Conservation (phyloP, 768 basidiomycete genomes). For the Kwoniella dejecticola region DNA sequence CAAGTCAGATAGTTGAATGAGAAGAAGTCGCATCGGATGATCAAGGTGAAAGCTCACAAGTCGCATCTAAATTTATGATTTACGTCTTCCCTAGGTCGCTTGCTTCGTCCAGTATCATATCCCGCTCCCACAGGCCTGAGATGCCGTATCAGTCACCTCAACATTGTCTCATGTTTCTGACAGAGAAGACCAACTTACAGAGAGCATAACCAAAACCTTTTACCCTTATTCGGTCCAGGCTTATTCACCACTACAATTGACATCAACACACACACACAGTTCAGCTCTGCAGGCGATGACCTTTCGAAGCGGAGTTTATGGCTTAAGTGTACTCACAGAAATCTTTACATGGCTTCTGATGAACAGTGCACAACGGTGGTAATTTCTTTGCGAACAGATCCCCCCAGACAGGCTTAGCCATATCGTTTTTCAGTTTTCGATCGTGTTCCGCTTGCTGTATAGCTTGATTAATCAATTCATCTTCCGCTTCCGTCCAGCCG, state of each 20-base stretch:
- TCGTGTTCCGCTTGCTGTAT: constrained; percentile 34
- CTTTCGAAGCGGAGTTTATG: too few relatives aligned
- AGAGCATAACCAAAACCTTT: constrained; percentile 55
- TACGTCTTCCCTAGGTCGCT: constrained; percentile 52
- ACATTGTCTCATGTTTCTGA: background rate
- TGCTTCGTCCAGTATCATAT: constrained; percentile 51
- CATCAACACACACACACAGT: too few relatives aligned
- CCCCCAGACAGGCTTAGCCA: constrained; percentile 47
- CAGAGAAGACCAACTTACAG: constrained; percentile 34
- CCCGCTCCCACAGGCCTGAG: constrained; percentile 53
- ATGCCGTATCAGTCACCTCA: constrained; percentile 13
- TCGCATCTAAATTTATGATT: constrained; percentile 53
- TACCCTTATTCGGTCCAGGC: constrained; percentile 54
- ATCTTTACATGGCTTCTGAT: constrained; percentile 52
- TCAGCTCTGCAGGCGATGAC: too few relatives aligned
- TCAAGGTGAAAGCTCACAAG: constrained; percentile 39
- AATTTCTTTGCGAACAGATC: constrained; percentile 54
- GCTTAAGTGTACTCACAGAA: constrained; percentile 40
- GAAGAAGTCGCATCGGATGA: background rate
- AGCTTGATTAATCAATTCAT: constrained; percentile 34
- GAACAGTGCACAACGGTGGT: constrained; percentile 52
- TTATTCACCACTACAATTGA: constrained; percentile 56
- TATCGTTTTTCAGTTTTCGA: constrained; percentile 34
- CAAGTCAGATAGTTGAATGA: background rate
- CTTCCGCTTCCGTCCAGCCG: constrained; percentile 31